Evolutionary conservation across 2,329 filamentous ascomycete species (phyloP).

Genomic region (Leptosphaerulina australis): DNA sequence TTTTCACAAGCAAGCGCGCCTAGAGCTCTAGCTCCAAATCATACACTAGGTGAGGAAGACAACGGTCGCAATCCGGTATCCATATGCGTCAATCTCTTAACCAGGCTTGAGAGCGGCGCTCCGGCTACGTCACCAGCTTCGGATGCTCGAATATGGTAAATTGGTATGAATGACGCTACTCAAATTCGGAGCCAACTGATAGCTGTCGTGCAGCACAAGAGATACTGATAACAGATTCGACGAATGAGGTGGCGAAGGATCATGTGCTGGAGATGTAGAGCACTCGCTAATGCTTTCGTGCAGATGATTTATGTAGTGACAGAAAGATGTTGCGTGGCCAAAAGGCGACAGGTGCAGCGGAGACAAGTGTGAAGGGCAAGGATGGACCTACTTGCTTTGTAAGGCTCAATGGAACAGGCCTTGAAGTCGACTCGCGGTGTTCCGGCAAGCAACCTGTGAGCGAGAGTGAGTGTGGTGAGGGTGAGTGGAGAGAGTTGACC

Average conservation of each 20-base stretch:
- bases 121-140: constrained; percentile 29
- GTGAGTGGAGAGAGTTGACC: constrained; percentile 19
- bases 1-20: constrained; percentile 20
- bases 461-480: constrained; percentile 21
- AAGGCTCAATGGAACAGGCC: constrained; percentile 34
- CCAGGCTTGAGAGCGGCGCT: constrained; percentile 21
- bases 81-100: constrained; percentile 19
- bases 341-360: constrained; percentile 23
- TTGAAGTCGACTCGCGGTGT: constrained; percentile 34
- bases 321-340: constrained; percentile 21
- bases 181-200: constrained; percentile 31
- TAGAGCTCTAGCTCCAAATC: constrained; percentile 25
- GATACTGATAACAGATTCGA: constrained; percentile 41
- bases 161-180: constrained; percentile 35
- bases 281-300: constrained; percentile 34
- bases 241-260: constrained; percentile 45
- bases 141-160: constrained; percentile 20
- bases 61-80: constrained; percentile 12
- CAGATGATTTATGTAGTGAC: constrained; percentile 24
- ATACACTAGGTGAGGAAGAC: constrained; percentile 22
- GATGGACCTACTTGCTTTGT: constrained; percentile 38
- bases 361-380: constrained; percentile 21
- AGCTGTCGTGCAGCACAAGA: constrained; percentile 30
- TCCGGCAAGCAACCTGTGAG: constrained; percentile 40
- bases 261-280: constrained; percentile 16